Percentiles rank a stretch among this genome's conserved stretches.
phyloP scores from a whole-genome alignment of 2,329 filamentous ascomycete species.

The Colletotrichum eleusines region DNA sequence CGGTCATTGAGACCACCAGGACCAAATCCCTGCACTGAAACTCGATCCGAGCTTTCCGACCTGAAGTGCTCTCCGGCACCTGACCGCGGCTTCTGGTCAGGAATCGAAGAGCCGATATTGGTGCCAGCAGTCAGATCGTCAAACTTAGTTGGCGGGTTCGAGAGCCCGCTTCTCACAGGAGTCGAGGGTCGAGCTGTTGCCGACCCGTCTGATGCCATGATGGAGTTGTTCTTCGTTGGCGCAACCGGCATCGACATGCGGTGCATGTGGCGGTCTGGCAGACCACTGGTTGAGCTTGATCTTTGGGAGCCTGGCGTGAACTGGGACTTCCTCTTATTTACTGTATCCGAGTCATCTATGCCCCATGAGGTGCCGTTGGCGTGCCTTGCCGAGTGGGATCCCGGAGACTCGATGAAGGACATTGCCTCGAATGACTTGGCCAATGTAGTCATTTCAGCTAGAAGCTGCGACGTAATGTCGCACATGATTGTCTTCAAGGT shows the following conservation, averaged over 20 bases:
- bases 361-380: slow-evolving; percentile 58
- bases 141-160: slow-evolving; percentile 62
- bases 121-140: slow-evolving; percentile 58
- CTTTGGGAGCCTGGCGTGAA: slow-evolving; percentile 61
- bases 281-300: slow-evolving; percentile 65
- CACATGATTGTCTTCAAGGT: slow-evolving; percentile 87
- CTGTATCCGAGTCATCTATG: slow-evolving; percentile 54
- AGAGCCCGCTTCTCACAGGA: slow-evolving; percentile 61
- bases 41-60: slow-evolving; percentile 66
- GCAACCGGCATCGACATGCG: slow-evolving; percentile 88
- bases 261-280: slow-evolving; percentile 69
- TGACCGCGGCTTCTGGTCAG: slow-evolving; percentile 56
- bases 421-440: slow-evolving; percentile 79
- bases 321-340: slow-evolving; percentile 68
- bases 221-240: slow-evolving; percentile 58
- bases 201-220: slow-evolving; percentile 58
- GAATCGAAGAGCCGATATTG: slow-evolving; percentile 53
- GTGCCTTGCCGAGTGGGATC: slow-evolving; percentile 56
- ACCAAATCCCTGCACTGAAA: slow-evolving; percentile 78
- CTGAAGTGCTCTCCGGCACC: slow-evolving; percentile 60
- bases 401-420: slow-evolving; percentile 83
- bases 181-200: slow-evolving; percentile 64
- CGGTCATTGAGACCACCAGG: slow-evolving; percentile 79
- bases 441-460: slow-evolving; percentile 81
- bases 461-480: slow-evolving; percentile 78